Percentiles rank a stretch among this genome's conserved stretches.
These are phyloP conservation scores for Amphibolis antarctica DNA, from an alignment of 106 monocot genomes.

Conservation along the genomic window DNA sequence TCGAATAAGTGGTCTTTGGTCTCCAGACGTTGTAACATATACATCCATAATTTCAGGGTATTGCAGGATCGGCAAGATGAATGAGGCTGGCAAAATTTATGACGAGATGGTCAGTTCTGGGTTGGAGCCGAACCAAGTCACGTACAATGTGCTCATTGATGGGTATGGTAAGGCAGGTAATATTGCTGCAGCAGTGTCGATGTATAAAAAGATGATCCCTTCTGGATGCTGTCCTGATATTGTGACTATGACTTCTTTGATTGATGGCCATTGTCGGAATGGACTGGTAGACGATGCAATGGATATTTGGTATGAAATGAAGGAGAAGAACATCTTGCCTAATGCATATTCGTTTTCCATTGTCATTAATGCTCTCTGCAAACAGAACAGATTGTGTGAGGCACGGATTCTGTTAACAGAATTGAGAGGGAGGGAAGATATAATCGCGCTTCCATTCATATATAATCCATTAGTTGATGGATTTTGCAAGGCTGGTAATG, in stretches of 20 bases:
- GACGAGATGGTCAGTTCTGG: slow-evolving; percentile 49
- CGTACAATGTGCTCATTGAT: slow-evolving; percentile 77
- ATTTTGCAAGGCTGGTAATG: slow-evolving; percentile 56
- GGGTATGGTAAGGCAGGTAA: slow-evolving; percentile 60
- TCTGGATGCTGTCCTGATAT: slow-evolving; percentile 50
- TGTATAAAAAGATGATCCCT: slow-evolving; percentile 46
- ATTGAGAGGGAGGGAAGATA: slow-evolving; percentile 35
- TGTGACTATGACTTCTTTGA: slow-evolving; percentile 68
- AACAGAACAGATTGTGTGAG: slow-evolving; percentile 47
- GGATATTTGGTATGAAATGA: slow-evolving; percentile 50
- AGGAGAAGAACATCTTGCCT: slow-evolving; percentile 22
- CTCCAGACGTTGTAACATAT: slow-evolving; percentile 42
- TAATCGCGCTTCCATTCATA: slow-evolving; percentile 38
- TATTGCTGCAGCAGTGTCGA: slow-evolving; percentile 19
- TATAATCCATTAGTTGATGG: slow-evolving; percentile 78
- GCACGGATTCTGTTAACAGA: slow-evolving; percentile 37
- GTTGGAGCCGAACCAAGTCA: slow-evolving; percentile 42
- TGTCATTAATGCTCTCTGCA: slow-evolving; percentile 60
- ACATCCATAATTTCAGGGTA: slow-evolving; percentile 49
- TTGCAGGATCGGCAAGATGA: slow-evolving; percentile 52
- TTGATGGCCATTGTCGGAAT: slow-evolving; percentile 54
- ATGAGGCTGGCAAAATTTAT: slow-evolving; percentile 36
- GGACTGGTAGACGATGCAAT: slow-evolving; percentile 44
- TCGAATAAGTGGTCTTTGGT: slow-evolving; percentile 12
- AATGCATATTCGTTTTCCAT: slow-evolving; percentile 59